Evolutionary conservation across 345 rosid species (phyloP).

Genomic region (Moricandia moricandioides): DNA sequence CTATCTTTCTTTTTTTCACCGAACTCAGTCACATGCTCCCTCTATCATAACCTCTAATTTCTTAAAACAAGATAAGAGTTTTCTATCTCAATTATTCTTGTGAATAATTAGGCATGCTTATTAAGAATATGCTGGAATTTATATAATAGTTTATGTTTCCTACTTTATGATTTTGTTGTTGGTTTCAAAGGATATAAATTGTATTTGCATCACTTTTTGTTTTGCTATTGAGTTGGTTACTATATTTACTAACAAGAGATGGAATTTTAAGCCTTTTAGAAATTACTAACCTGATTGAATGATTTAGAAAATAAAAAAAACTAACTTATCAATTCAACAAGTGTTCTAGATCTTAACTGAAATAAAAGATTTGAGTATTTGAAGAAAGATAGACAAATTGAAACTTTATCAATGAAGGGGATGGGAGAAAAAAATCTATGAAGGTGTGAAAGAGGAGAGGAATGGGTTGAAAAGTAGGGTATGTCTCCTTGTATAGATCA

Average conservation of each 20-base stretch:
- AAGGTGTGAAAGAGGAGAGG: conserved; percentile 9
- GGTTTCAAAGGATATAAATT: neutral
- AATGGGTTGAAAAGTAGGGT: conserved; percentile 10
- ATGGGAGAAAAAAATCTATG: neutral
- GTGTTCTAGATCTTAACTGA: neutral
- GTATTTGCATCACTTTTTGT: neutral
- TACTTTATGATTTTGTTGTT: neutral
- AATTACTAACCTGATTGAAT: neutral
- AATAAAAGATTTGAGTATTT: neutral
- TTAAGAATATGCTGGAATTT: neutral
- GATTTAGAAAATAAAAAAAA: neutral
- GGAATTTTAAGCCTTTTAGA: neutral
- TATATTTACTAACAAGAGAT: neutral
- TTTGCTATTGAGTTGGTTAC: neutral
- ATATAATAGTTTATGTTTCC: neutral
- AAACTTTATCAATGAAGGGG: neutral
- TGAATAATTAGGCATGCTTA: conserved; percentile 8
- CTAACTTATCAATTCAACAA: no score
- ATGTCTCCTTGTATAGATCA: conserved; percentile 17
- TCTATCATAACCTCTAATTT: conserved; percentile 12
- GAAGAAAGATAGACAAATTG: neutral
- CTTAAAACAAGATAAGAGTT: conserved; percentile 14
- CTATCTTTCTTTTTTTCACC: neutral
- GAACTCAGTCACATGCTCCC: conserved; percentile 18
- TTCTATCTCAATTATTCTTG: neutral